Base-by-base conservation (phyloP, 148 eudicot genomes). In the Rhododendron molle region DNA sequence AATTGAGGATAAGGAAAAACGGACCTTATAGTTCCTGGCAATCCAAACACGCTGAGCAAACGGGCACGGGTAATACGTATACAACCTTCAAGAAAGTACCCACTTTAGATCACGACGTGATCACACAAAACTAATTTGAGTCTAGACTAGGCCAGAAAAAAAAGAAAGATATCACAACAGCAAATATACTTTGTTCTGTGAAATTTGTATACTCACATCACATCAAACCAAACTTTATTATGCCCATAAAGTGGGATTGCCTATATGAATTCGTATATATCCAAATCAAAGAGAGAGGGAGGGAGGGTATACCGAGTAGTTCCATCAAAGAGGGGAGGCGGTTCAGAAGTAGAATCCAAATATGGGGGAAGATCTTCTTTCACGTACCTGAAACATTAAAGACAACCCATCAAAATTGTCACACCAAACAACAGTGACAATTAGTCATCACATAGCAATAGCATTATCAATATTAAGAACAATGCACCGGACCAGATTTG, bases 41-140 rank as follows among this genome's bases (percentile, higher is more conserved):
- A 93, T 91, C 98, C 98, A 94, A 16, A 78, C 92, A 73, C 98
- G 93, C 90, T 94, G 98, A 14, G 95, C 94, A 86, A 43, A 92
- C 20, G 96, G 98, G 87, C 98, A 94, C 21, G 12, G n/a, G 73
- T 91, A 91, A 83, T 84, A 62, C 67, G 84, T 90, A 83, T 92
- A 94, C 89, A 94, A 87, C 93, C 98, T 94, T 43, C 58, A 83
- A 67, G 20, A 44, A 34, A 74, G 52, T 34, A 50, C 10, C 26
- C 71, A 84, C 52, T 50, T 32, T 40, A 71, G 15, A 83, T 46
- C 11, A 36, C 7, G 34, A 44, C 36, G 2, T 26, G 58, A 56
- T 71, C 76, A 71, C 13, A 71, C 76, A 71, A 71, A 67, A 4
- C 38, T 30, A 71, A 30, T 14, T 71, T 30, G 76, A 71, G 36